Percentiles rank a stretch among this genome's conserved stretches.
These are phyloP conservation scores for Suillus fuscotomentosus DNA, from an alignment of 768 basidiomycete species.

Conservation along the genomic window DNA sequence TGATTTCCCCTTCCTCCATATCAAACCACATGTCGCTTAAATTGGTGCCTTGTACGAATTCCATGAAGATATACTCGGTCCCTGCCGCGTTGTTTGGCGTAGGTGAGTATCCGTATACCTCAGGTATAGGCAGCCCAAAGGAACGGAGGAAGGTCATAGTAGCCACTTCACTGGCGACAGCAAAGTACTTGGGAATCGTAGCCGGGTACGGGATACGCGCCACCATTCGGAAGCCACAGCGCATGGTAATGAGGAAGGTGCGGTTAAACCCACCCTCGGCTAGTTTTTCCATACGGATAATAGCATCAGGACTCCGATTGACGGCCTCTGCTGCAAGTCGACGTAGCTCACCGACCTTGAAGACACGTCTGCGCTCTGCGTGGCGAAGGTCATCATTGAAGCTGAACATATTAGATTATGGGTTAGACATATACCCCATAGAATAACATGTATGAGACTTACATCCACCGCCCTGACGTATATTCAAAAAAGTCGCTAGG, in stretches of 20 bases:
- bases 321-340: constrained; percentile 47
- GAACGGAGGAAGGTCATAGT: constrained; percentile 26
- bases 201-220: constrained; percentile 12
- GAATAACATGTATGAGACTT: constrained; percentile 34
- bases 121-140: constrained; percentile 28
- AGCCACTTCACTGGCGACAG: constrained; percentile 30
- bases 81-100: constrained; percentile 23
- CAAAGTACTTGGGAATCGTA: constrained; percentile 24
- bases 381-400: constrained; percentile 45
- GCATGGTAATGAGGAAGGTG: constrained; percentile 30
- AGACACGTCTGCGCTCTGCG: constrained; percentile 41
- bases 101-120: constrained; percentile 33
- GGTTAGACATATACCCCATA: constrained; percentile 26
- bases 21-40: constrained; percentile 41
- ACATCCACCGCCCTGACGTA: constrained; percentile 43
- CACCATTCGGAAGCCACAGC: constrained; percentile 18
- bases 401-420: constrained; percentile 30
- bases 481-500: constrained; percentile 40
- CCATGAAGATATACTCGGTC: constrained; percentile 32
- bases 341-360: constrained; percentile 41
- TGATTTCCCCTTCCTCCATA: constrained; percentile 36
- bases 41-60: constrained; percentile 35
- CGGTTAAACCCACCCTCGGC: constrained; percentile 38
- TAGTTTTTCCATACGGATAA: constrained; percentile 39
- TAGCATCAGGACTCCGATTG: constrained; percentile 33